These are phyloP conservation scores for Nannochloris sp. DNA, from an alignment of 139 green algal genomes.

Conservation along the genomic window DNA sequence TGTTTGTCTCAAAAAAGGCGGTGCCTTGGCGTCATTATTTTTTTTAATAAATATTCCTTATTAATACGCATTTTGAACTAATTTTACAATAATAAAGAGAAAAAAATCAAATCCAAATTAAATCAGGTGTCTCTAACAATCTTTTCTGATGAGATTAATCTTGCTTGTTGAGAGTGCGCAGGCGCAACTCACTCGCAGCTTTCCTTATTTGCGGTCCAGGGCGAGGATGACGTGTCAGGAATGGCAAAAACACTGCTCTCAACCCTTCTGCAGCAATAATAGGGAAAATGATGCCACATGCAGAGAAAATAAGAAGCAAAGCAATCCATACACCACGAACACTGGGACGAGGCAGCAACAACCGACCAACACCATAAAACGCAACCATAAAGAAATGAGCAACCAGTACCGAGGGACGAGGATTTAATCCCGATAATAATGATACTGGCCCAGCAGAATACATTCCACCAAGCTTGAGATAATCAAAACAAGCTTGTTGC, in stretches of 20 bases:
- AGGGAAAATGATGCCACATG: slow-evolving; percentile 79
- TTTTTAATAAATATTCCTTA: too few species aligned
- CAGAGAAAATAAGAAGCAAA: slow-evolving; percentile 51
- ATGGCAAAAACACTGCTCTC: slow-evolving; percentile 67
- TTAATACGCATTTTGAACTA: too few species aligned
- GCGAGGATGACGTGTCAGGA: slow-evolving; percentile 47
- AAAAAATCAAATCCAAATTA: too few species aligned
- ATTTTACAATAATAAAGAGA: too few species aligned
- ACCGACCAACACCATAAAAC: slow-evolving; percentile 77
- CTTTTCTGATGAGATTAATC: too few species aligned
- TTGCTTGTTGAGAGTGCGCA: not conserved
- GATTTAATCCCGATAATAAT: slow-evolving; percentile 86
- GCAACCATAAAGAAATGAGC: slow-evolving; percentile 96
- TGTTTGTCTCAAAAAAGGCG: too few species aligned
- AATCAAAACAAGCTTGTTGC: slow-evolving; percentile 95
- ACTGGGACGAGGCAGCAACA: slow-evolving; percentile 78
- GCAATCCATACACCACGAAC: slow-evolving; percentile 47
- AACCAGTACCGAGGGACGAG: slow-evolving; percentile 78
- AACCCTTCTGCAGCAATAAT: slow-evolving; percentile 71
- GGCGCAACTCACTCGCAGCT: not conserved
- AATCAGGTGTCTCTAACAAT: too few species aligned
- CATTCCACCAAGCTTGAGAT: slow-evolving; percentile 81
- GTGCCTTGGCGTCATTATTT: too few species aligned
- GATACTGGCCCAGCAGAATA: slow-evolving; percentile 75
- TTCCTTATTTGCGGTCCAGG: slow-evolving; percentile 1